Base-by-base conservation (phyloP, 805 yeast species). In the Deakozyma indianensis region DNA sequence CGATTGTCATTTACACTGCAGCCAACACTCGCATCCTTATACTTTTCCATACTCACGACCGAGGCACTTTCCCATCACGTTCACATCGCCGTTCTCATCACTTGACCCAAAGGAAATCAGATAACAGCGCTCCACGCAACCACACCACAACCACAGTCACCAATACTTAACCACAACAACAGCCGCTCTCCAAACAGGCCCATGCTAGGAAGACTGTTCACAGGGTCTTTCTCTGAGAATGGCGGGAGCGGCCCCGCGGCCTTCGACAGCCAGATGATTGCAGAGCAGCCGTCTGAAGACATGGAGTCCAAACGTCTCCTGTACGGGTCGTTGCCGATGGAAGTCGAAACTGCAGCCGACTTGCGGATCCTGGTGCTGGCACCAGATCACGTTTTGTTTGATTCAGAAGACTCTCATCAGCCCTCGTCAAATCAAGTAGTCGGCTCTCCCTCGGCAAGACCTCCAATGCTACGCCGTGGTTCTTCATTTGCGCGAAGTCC, bases 191-290 rank as follows among this genome's bases (percentile, higher is more conserved):
- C n/a, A n/a, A n/a, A n/a, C n/a, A n/a, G n/a, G n/a, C n/a, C 28
- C 65, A 47, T 43, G 54, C 44, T 51, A 18, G 54, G 52, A 3
- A 25, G 52, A 35, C 45, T 51, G 32, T 46, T 51, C 32, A 44
- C 53, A 4, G 25, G 41, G 22, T 25, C 47, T 9, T 48, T 24
- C 27, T 20, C 42, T 43, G 35, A 21, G 45, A 18, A 11, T 29
- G 43, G 7, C 44, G 5, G n/a, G 24, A 9, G 35, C 47, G 24
- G n/a, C n/a, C n/a, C n/a, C n/a, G n/a, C n/a, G n/a, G n/a, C n/a
- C n/a, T n/a, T n/a, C n/a, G n/a, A n/a, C n/a, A n/a, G n/a, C n/a
- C n/a, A n/a, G n/a, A n/a, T n/a, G n/a, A n/a, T n/a, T n/a, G n/a
- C n/a, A 14, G 28, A 25, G 14, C 28, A 32, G 18, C 16, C 38